A percentile compares a stretch with the other conserved stretches of the same genome.
Evolutionary conservation across 1,284 basidiomycete genomes (phyloP).

Genomic region (Filobasidium uniguttulatum): DNA sequence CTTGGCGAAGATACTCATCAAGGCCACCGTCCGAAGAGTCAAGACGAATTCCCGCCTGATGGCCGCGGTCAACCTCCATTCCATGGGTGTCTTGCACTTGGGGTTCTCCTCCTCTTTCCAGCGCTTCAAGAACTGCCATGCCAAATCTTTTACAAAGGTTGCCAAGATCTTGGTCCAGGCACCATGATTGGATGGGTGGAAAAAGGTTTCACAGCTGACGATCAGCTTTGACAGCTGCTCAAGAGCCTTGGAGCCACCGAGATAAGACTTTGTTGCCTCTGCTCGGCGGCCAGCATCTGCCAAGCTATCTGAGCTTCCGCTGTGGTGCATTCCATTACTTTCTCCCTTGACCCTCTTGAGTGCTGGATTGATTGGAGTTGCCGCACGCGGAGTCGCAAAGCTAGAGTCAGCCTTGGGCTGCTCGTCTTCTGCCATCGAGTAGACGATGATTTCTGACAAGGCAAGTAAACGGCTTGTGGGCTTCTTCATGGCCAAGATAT

Average conservation of each 20-base stretch:
- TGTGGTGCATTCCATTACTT: constrained; percentile 1
- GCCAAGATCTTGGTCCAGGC: constrained; percentile 45
- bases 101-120: constrained; percentile 64
- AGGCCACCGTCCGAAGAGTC: constrained; percentile 69
- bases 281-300: constrained; percentile 28
- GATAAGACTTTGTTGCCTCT: constrained; percentile 40
- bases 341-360: constrained; percentile 18
- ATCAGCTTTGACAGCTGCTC: constrained; percentile 79
- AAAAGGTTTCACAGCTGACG: constrained; percentile 71
- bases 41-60: constrained; percentile 75
- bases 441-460: constrained; percentile 76
- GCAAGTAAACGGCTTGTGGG: constrained; percentile 58
- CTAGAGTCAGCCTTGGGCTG: constrained; percentile 38
- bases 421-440: constrained; percentile 79
- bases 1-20: constrained; percentile 93
- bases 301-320: constrained; percentile 28
- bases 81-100: constrained; percentile 62
- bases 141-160: constrained; percentile 62
- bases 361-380: constrained; percentile 9
- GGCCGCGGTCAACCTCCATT: constrained; percentile 58
- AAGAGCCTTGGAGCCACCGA: constrained; percentile 78
- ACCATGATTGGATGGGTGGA: constrained; percentile 39
- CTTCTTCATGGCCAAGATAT: constrained; percentile 60
- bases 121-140: constrained; percentile 70
- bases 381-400: constrained; percentile 41